Evolutionary conservation across 1,139 yeast genomes (phyloP).

Genomic region (Protomyces lactucae-debilis): DNA sequence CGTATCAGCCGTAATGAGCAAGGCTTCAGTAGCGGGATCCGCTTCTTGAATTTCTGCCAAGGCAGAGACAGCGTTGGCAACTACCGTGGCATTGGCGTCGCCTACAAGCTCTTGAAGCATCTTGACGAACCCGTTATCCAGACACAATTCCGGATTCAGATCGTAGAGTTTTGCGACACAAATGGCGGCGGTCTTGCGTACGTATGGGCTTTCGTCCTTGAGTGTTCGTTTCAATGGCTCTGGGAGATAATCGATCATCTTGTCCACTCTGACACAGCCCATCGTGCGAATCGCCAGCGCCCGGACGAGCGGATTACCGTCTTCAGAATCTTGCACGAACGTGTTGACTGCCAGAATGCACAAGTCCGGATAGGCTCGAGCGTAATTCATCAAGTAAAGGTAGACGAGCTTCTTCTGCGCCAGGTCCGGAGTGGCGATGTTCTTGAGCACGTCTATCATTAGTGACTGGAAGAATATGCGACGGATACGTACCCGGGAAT

Average conservation of each 20-base stretch:
- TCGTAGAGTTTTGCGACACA: constrained; percentile 95
- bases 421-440: constrained; percentile 92
- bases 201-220: constrained; percentile 91
- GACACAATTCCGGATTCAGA: constrained; percentile 69
- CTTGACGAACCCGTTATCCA: constrained; percentile 80
- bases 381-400: constrained; percentile 92
- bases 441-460: constrained; percentile 70
- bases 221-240: constrained; percentile 80
- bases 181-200: constrained; percentile 93
- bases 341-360: constrained; percentile 96
- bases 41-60: constrained; percentile 74
- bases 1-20: constrained; percentile 45
- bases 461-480: background rate
- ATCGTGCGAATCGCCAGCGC: constrained; percentile 96
- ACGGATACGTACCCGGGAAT: constrained; percentile 52
- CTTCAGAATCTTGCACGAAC: constrained; percentile 89
- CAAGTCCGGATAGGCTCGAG: constrained; percentile 91
- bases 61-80: constrained; percentile 86
- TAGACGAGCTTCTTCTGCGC: constrained; percentile 96
- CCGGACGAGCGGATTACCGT: constrained; percentile 91
- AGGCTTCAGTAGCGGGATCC: constrained; percentile 52
- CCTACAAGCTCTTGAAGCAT: constrained; percentile 64
- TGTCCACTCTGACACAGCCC: constrained; percentile 96
- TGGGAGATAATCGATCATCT: constrained; percentile 91
- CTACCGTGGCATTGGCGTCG: constrained; percentile 91